phyloP scores from a whole-genome alignment of 1,284 basidiomycete genomes.

The Fomitopsis pinicola region DNA sequence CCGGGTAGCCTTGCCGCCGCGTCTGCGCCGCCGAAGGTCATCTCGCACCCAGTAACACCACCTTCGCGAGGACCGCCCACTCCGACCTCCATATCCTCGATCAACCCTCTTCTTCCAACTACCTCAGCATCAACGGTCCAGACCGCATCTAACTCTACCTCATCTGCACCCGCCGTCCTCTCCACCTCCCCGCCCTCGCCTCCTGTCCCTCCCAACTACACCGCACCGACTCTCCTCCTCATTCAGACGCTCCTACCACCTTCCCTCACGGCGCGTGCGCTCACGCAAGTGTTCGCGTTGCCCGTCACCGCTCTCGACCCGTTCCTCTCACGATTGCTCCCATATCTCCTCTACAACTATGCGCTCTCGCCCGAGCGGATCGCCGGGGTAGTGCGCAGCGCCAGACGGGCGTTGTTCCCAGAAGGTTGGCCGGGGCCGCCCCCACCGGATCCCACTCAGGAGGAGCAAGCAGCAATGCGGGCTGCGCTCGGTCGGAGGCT shows the following conservation, averaged over 20 bases:
- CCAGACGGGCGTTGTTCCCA: slow-evolving; percentile 71
- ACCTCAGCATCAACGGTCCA: slow-evolving; percentile 10
- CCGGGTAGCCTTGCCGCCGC: slow-evolving; percentile 1
- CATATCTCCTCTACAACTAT: slow-evolving; percentile 52
- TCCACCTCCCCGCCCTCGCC: slow-evolving; percentile 9
- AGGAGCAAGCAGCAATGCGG: slow-evolving; percentile 61
- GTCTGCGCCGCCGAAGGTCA: background rate
- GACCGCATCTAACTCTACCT: slow-evolving; percentile 10
- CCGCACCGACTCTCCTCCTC: slow-evolving; percentile 16
- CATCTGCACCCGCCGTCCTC: slow-evolving; percentile 8
- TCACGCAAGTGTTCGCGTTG: slow-evolving; percentile 26
- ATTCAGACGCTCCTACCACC: slow-evolving; percentile 17
- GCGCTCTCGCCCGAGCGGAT: slow-evolving; percentile 51
- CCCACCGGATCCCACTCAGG: slow-evolving; percentile 61
- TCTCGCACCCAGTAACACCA: background rate
- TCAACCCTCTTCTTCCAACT: slow-evolving; percentile 9
- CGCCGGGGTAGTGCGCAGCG: slow-evolving; percentile 40
- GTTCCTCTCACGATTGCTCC: slow-evolving; percentile 48
- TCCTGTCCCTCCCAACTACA: slow-evolving; percentile 15
- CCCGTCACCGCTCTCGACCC: slow-evolving; percentile 22
- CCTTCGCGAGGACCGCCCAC: slow-evolving; percentile 9
- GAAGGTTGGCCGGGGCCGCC: slow-evolving; percentile 72
- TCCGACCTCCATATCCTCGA: slow-evolving; percentile 1
- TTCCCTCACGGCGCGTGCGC: slow-evolving; percentile 20
- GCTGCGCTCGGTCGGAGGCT: slow-evolving; percentile 47